Evolutionary conservation across 768 basidiomycete species (phyloP), one percentile per base, ranked within the genome.

Genomic region (Naematelia aurantialba): DNA sequence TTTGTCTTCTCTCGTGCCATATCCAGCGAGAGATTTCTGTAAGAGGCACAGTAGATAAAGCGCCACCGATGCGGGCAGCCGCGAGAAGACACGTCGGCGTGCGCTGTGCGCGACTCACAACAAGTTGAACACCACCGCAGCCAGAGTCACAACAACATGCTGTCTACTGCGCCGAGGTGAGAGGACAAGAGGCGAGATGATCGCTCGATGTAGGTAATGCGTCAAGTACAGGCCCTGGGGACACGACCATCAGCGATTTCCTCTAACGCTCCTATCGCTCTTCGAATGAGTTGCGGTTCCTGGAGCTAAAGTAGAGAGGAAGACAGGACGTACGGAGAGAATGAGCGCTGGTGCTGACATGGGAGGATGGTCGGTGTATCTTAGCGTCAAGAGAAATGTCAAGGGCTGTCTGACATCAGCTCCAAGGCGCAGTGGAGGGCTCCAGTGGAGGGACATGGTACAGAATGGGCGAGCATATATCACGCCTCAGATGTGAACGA

Each of bases 201-300:
- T 57, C 3, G 89, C 85, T 51, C 93, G 88, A 77, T 94, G 91
- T 53, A 82, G 62, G 77, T 97, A 94, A 79, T 96, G 91, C 1
- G 81, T 55, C 50, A 91, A 73, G 76, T 82, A 93, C 52, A 87
- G 80, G 5, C 73, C 62, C 13, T 74, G 25, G 61, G n/a, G 58
- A 19, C 14, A 59, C 56, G 4, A 13, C n/a, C 5, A 55, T 59
- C n/a, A 67, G 55, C 5, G 62, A 26, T 19, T 44, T 44, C n/a
- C n/a, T n/a, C n/a, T n/a, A n/a, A n/a, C n/a, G n/a, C n/a, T n/a
- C n/a, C n/a, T n/a, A n/a, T n/a, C n/a, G n/a, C n/a, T n/a, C n/a
- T n/a, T n/a, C n/a, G n/a, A n/a, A n/a, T n/a, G n/a, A n/a, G n/a
- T n/a, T n/a, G n/a, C n/a, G n/a, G n/a, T n/a, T n/a, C n/a, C n/a